A percentile compares a stretch with the other conserved stretches of the same genome.
Conservation (phyloP, 305 asterid species). For the Fraxinus angustifolia region DNA sequence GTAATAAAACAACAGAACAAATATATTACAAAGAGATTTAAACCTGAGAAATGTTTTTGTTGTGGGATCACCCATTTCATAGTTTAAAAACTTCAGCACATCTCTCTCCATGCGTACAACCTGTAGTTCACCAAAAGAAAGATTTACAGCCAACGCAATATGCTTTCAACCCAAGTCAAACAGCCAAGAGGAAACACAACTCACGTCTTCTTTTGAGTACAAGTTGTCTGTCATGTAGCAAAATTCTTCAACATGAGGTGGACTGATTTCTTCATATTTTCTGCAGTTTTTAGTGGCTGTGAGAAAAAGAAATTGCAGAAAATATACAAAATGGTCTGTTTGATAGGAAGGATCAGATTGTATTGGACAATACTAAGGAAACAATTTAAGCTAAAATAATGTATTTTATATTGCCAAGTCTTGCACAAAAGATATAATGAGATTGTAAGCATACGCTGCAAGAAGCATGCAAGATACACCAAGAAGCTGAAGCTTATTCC, state of each 20-base stretch:
- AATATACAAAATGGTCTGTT: neutral
- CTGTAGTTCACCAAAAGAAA: constrained; percentile 31
- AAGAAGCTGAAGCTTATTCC: constrained; percentile 82
- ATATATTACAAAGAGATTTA: neutral
- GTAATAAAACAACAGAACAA: neutral
- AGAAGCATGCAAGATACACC: constrained; percentile 87
- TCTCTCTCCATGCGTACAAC: constrained; percentile 63
- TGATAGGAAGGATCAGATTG: neutral
- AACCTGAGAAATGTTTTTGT: constrained; percentile 70
- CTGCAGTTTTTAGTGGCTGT: constrained; percentile 41
- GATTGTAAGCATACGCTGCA: constrained; percentile 62
- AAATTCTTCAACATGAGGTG: constrained; percentile 76
- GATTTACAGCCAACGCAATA: neutral
- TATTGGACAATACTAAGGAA: neutral
- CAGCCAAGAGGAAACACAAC: constrained; percentile 14
- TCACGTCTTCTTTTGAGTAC: constrained; percentile 75
- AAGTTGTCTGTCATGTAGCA: constrained; percentile 82
- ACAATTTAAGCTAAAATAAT: neutral
- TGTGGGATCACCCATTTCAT: constrained; percentile 68
- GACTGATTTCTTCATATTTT: constrained; percentile 75
- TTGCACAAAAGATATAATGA: neutral
- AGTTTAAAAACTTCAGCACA: constrained; percentile 56
- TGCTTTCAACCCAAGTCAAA: constrained; percentile 9
- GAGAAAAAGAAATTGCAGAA: constrained; percentile 4
- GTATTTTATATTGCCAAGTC: neutral